phyloP scores from a whole-genome alignment of 495 filamentous ascomycete genomes.

The Clavariopsis aquatica region DNA sequence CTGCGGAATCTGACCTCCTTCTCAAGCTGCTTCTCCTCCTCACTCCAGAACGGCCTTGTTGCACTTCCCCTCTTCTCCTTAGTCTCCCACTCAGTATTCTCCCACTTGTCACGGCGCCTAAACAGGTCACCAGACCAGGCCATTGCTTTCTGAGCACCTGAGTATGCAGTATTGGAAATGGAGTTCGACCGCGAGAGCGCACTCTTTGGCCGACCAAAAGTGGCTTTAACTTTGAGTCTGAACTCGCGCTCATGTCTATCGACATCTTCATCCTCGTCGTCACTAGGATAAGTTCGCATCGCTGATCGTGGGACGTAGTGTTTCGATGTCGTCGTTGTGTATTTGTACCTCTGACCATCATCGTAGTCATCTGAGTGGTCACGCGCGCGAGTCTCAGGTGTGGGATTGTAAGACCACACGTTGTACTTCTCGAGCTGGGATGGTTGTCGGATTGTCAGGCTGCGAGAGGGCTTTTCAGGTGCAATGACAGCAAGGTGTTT shows the following conservation, averaged over 20 bases:
- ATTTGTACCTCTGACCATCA: neutral
- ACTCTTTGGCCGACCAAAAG: constrained; percentile 12
- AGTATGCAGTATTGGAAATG: neutral
- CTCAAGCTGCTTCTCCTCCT: constrained; percentile 9
- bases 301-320: constrained; percentile 6
- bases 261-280: constrained; percentile 10
- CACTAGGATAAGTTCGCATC: neutral
- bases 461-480: constrained; percentile 13
- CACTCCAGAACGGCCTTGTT: neutral
- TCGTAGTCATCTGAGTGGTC: neutral
- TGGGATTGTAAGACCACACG: constrained; percentile 14
- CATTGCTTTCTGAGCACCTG: neutral
- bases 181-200: neutral
- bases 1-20: constrained; percentile 8
- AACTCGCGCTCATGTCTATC: constrained; percentile 9
- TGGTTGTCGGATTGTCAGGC: constrained; percentile 19
- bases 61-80: constrained; percentile 4
- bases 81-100: constrained; percentile 18
- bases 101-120: constrained; percentile 17
- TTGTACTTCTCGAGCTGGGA: constrained; percentile 30
- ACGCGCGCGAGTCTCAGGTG: neutral
- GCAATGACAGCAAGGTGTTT: neutral
- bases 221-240: constrained; percentile 19
- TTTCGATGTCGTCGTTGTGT: constrained; percentile 9
- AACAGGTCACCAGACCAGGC: constrained; percentile 21